Evolutionary conservation across 257 asterid genomes (phyloP), one percentile per base, ranked within the genome.

Genomic region (Petunia axillaris): DNA sequence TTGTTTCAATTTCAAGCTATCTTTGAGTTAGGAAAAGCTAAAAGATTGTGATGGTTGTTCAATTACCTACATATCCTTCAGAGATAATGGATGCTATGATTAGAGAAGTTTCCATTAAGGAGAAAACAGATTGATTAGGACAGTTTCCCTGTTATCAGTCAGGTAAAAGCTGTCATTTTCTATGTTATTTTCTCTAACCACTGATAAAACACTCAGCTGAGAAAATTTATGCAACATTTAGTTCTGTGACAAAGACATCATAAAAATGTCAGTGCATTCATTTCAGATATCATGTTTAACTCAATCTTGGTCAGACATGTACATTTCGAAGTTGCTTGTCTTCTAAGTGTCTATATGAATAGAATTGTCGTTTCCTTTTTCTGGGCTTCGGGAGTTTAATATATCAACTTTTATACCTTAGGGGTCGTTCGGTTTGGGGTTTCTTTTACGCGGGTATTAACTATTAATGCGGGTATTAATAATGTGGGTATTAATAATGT

Each of bases 1-100:
- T 63, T 83, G 86, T 84, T 85, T 89, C 87, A 83, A 87, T 85
- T 81, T 86, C 36, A 92, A 90, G 97, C 82, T 83, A 89, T 37
- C 85, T 87, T 78, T 63, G 76, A 16, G 43, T 2, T 65, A 67
- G 81, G 84, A 11, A 83, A 80, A 53, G 64, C 71, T n/a, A 54
- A 79, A 75, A 55, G 65, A 39, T 60, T 36, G 59, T 35, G 60
- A 64, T 55, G 10, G 41, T 14, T 71, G 81, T 52, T 44, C 64
- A 77, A 75, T 75, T 43, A 63, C 74, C 75, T 52, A 52, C 79
- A 79, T 74, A 77, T 78, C 80, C 71, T 81, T 62, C 0, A 6
- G 68, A 46, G 63, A 48, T 66, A 66, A 78, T 64, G 50, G 16
- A 15, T 11, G 75, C 43, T 59, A 77, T 77, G 59, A 77, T 77